These are phyloP conservation scores for Aspergillus sp. DNA, from an alignment of 2,329 filamentous ascomycete species.

Conservation along the genomic window DNA sequence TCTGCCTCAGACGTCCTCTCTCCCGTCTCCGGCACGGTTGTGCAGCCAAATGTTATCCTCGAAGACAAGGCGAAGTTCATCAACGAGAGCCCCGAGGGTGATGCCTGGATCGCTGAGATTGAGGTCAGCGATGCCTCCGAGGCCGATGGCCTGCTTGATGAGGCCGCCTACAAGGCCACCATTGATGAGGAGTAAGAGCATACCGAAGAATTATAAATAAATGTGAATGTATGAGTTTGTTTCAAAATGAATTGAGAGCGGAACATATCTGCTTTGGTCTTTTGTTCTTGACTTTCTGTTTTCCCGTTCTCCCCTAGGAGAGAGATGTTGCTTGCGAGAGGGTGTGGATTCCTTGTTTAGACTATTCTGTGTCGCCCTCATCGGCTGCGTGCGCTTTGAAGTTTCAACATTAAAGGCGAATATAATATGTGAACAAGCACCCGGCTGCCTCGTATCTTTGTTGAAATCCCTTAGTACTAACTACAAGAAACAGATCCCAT, in stretches of 20 bases:
- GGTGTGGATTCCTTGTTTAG: slow-evolving; percentile 4
- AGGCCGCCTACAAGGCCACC: slow-evolving; percentile 68
- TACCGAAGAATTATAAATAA: background rate
- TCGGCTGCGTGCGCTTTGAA: slow-evolving; percentile 6
- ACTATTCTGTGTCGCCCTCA: slow-evolving; percentile 8
- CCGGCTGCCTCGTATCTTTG: no score
- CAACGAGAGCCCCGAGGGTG: slow-evolving; percentile 85
- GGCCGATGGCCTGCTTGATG: slow-evolving; percentile 74
- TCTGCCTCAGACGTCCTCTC: slow-evolving; percentile 96
- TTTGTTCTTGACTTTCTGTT: slow-evolving; percentile 2
- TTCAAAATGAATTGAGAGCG: background rate
- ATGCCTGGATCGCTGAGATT: slow-evolving; percentile 92
- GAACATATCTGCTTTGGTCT: background rate
- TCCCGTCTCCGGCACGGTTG: slow-evolving; percentile 75
- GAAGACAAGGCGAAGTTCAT: slow-evolving; percentile 84
- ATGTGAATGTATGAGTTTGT: slow-evolving; percentile 6
- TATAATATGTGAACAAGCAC: background rate
- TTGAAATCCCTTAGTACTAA: no score
- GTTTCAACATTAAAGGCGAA: slow-evolving; percentile 12
- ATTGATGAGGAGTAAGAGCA: slow-evolving; percentile 57
- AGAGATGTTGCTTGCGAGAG: background rate
- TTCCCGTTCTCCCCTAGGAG: no score
- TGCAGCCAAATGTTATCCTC: slow-evolving; percentile 69
- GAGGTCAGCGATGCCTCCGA: slow-evolving; percentile 70
- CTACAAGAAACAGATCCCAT: no score